A percentile compares a stretch with the other conserved stretches of the same genome.
Evolutionary conservation across 345 rosid genomes (phyloP).

Genomic region (Laguncularia racemosa): DNA sequence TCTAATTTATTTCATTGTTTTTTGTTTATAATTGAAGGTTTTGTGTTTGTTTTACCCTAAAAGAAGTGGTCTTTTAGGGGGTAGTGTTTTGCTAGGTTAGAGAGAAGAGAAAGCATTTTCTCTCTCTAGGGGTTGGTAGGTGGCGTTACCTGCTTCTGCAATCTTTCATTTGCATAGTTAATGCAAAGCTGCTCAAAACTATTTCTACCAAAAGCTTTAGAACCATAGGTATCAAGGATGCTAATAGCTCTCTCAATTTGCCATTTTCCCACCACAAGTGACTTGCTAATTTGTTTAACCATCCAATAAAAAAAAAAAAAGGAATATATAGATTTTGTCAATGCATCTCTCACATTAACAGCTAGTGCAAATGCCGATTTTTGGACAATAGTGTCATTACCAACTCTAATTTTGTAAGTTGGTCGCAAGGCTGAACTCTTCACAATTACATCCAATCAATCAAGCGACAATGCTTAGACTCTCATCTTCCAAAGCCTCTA

Average conservation of each 20-base stretch:
- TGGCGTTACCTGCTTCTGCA: slow-evolving; percentile 67
- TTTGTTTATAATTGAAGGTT: no score
- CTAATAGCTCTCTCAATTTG: slow-evolving; percentile 25
- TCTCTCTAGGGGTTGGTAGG: no score
- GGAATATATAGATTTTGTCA: slow-evolving; percentile 31
- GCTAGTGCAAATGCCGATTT: slow-evolving; percentile 17
- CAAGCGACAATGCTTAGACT: no score
- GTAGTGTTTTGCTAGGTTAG: no score
- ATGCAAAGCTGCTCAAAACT: slow-evolving; percentile 45
- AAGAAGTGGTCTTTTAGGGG: no score
- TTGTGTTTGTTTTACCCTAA: no score
- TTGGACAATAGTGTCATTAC: slow-evolving; percentile 3
- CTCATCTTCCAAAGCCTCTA: slow-evolving; percentile 71
- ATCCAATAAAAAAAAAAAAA: no score
- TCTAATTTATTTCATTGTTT: no score
- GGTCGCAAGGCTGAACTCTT: no score
- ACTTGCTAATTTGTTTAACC: slow-evolving; percentile 51
- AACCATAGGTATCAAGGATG: slow-evolving; percentile 24
- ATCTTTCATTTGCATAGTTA: slow-evolving; percentile 29
- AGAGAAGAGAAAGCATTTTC: no score
- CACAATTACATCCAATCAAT: no score
- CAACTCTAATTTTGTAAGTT: no score
- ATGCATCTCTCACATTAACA: slow-evolving; percentile 27
- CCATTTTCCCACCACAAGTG: slow-evolving; percentile 81
- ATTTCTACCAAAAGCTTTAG: slow-evolving; percentile 51